Evolutionary conservation across 768 basidiomycete genomes (phyloP).

Genomic region (Boletus tomentosulus): DNA sequence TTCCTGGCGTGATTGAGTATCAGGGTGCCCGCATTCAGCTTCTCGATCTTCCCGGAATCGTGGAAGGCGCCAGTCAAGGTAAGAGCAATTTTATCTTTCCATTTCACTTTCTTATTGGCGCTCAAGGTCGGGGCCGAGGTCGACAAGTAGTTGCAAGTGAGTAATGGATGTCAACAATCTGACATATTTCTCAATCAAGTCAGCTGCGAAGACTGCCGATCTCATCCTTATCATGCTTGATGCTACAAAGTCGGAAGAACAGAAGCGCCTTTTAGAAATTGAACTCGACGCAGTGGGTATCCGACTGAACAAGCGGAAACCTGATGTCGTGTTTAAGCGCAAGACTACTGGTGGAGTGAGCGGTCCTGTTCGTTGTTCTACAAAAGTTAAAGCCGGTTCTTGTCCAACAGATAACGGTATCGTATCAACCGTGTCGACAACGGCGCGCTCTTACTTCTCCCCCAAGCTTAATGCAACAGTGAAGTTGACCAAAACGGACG

Average conservation of each 20-base stretch:
- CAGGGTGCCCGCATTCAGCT: slow-evolving; percentile 92
- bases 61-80: slow-evolving; percentile 87
- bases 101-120: neutral
- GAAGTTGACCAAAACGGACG: slow-evolving; percentile 91
- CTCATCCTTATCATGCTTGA: slow-evolving; percentile 92
- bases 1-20: slow-evolving; percentile 96
- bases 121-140: slow-evolving; percentile 76
- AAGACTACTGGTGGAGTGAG: slow-evolving; percentile 88
- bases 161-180: slow-evolving; percentile 12
- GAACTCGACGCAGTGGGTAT: slow-evolving; percentile 98
- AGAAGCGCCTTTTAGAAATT: slow-evolving; percentile 79
- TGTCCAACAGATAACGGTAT: slow-evolving; percentile 61
- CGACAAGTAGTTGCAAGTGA: slow-evolving; percentile 92
- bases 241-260: slow-evolving; percentile 90
- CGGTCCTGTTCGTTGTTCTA: slow-evolving; percentile 7
- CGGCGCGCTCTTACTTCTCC: neutral
- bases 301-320: slow-evolving; percentile 82
- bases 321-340: slow-evolving; percentile 94
- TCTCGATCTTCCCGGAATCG: slow-evolving; percentile 93
- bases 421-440: neutral
- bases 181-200: slow-evolving; percentile 6
- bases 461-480: slow-evolving; percentile 81
- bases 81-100: neutral
- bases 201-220: slow-evolving; percentile 87
- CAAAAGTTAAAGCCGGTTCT: neutral